Percentiles rank a stretch among this genome's conserved stretches.
Conservation (phyloP, 305 asterid genomes). For the Rubia balearica region DNA sequence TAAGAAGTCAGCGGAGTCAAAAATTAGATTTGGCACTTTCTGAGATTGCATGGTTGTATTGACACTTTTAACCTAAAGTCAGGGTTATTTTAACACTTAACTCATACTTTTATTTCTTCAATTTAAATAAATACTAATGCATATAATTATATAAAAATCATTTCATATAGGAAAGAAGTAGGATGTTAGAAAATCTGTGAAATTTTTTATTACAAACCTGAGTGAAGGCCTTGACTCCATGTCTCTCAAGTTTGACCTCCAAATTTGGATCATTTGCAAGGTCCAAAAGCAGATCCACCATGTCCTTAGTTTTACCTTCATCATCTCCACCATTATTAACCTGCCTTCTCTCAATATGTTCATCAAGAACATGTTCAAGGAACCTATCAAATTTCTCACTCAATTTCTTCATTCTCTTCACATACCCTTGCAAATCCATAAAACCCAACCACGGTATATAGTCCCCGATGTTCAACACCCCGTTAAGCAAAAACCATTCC, state of each 20-base stretch:
- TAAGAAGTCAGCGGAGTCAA: no score
- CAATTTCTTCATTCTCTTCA: conserved; percentile 74
- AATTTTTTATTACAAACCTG: conserved; percentile 33
- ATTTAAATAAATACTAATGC: no score
- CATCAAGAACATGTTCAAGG: conserved; percentile 62
- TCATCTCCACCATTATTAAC: background rate
- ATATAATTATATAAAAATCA: no score
- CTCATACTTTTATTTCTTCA: no score
- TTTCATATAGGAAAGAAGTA: no score
- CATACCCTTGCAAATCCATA: conserved; percentile 74
- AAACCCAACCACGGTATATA: conserved; percentile 54
- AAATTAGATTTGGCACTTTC: no score
- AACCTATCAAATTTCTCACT: conserved; percentile 68
- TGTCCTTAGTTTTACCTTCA: conserved; percentile 26
- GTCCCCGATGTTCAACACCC: conserved; percentile 69
- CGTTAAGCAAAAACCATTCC: conserved; percentile 62
- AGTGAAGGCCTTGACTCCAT: conserved; percentile 82
- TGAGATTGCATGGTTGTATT: no score
- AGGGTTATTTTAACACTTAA: no score
- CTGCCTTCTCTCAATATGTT: conserved; percentile 40
- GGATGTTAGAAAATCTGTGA: no score
- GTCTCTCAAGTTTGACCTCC: conserved; percentile 75
- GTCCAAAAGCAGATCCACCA: conserved; percentile 73
- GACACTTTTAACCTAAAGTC: no score
- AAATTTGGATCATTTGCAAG: conserved; percentile 60